Conservation (phyloP, 176 grass and related monocot species). For the Eragrostis curvula region DNA sequence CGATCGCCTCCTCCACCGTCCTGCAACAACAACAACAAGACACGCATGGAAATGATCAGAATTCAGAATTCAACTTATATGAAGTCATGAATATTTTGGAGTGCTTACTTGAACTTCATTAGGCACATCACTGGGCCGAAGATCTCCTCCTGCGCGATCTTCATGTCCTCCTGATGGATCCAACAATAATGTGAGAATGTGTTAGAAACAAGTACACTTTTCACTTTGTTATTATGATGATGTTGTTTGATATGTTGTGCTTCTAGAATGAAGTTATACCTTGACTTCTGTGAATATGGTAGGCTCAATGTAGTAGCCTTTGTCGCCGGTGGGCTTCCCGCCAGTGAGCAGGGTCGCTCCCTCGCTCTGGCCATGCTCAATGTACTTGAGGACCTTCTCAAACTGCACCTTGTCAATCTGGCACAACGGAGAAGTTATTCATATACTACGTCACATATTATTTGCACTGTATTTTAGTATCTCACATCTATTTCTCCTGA, state of each 20-base stretch:
- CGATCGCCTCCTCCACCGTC: constrained; percentile 76
- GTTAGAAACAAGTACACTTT: not conserved
- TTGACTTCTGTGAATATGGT: constrained; percentile 90
- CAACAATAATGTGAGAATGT: too few relatives aligned
- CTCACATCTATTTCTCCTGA: too few relatives aligned
- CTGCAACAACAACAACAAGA: constrained; percentile 44
- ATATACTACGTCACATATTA: too few relatives aligned
- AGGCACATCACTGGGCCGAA: constrained; percentile 93
- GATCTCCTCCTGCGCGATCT: constrained; percentile 80
- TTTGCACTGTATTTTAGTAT: not conserved
- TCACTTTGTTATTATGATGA: not conserved
- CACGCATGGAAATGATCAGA: not conserved
- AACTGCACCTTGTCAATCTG: constrained; percentile 84
- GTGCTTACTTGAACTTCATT: constrained; percentile 78
- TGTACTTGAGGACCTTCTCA: constrained; percentile 82
- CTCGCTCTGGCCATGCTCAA: constrained; percentile 84
- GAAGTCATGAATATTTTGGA: not conserved
- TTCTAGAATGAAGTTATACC: constrained; percentile 31
- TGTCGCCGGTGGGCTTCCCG: constrained; percentile 64
- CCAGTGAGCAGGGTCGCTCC: constrained; percentile 80
- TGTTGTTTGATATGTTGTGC: not conserved
- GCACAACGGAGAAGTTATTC: not conserved
- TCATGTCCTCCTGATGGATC: constrained; percentile 77
- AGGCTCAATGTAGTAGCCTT: constrained; percentile 89
- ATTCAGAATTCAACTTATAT: not conserved